Conservation (phyloP, 106 monocot genomes). For the Phalaenopsis aphrodite region DNA sequence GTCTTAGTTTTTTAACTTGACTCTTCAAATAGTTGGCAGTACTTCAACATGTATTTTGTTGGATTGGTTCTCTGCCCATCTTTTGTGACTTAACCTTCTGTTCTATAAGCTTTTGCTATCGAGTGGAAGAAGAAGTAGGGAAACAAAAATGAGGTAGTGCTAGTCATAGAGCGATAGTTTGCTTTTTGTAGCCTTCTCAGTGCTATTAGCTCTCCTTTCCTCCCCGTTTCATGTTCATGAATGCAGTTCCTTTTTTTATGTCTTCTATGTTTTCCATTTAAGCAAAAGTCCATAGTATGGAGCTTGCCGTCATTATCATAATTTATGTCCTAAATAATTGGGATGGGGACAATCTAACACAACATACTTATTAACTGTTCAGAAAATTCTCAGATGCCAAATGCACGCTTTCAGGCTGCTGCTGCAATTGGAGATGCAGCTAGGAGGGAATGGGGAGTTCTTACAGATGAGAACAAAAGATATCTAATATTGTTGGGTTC, state of each 20-base stretch:
- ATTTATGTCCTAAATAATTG: neutral
- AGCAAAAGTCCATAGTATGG: neutral
- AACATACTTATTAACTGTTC: slow-evolving; percentile 8
- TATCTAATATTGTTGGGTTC: slow-evolving; percentile 53
- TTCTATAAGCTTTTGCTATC: no score
- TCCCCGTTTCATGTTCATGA: neutral
- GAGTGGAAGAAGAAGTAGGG: no score
- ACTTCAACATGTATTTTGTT: no score
- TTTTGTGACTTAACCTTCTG: no score
- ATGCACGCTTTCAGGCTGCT: slow-evolving; percentile 76
- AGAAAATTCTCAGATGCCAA: slow-evolving; percentile 54
- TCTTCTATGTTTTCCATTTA: neutral
- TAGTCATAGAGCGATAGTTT: neutral
- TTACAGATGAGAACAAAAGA: slow-evolving; percentile 59
- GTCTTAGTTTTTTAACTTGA: no score
- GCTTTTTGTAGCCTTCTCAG: neutral
- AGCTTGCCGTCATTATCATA: neutral
- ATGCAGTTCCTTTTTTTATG: neutral
- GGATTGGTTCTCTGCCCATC: no score
- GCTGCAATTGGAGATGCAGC: slow-evolving; percentile 62
- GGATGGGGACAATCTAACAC: neutral
- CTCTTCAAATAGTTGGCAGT: no score
- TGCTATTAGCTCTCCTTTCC: neutral
- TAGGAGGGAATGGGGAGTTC: slow-evolving; percentile 73
- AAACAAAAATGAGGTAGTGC: no score